Evolutionary conservation across 2,329 filamentous ascomycete genomes (phyloP).

Genomic region (Leptographium wingfieldii): DNA sequence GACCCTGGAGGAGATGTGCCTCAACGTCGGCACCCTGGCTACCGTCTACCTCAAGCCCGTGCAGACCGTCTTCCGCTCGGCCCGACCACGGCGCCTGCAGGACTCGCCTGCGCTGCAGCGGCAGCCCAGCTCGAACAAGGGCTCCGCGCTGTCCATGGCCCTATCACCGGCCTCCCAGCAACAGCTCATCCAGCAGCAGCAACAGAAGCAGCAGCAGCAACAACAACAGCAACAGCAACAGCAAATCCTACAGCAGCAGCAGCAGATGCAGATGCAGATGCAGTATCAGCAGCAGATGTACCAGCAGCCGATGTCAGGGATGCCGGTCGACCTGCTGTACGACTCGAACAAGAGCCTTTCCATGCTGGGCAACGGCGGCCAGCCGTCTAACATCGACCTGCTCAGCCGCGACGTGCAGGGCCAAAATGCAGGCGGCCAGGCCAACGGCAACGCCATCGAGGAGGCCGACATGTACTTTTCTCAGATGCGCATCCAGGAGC

Average conservation of each 20-base stretch:
- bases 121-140: slow-evolving; percentile 38
- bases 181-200: slow-evolving; percentile 3
- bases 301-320: slow-evolving; percentile 22
- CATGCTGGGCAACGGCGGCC: slow-evolving; percentile 41
- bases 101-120: slow-evolving; percentile 81
- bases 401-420: slow-evolving; percentile 19
- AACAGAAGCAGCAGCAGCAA: slow-evolving; percentile 6
- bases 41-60: slow-evolving; percentile 98
- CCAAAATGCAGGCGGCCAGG: neutral
- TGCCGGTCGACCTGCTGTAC: slow-evolving; percentile 20
- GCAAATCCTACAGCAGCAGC: slow-evolving; percentile 4
- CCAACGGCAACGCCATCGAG: slow-evolving; percentile 53
- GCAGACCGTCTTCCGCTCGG: slow-evolving; percentile 88
- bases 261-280: slow-evolving; percentile 3
- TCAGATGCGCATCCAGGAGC: slow-evolving; percentile 55
- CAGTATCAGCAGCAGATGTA: neutral
- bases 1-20: slow-evolving; percentile 92
- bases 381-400: slow-evolving; percentile 37
- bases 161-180: slow-evolving; percentile 13
- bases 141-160: slow-evolving; percentile 12
- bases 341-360: slow-evolving; percentile 49
- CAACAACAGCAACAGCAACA: neutral
- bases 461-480: slow-evolving; percentile 88
- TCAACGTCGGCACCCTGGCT: slow-evolving; percentile 89
- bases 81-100: slow-evolving; percentile 63